Percentiles rank a stretch among this genome's conserved stretches.
These are phyloP conservation scores for Aspergillus thermomutatus DNA, from an alignment of 2,329 filamentous ascomycete species.

Conservation along the genomic window DNA sequence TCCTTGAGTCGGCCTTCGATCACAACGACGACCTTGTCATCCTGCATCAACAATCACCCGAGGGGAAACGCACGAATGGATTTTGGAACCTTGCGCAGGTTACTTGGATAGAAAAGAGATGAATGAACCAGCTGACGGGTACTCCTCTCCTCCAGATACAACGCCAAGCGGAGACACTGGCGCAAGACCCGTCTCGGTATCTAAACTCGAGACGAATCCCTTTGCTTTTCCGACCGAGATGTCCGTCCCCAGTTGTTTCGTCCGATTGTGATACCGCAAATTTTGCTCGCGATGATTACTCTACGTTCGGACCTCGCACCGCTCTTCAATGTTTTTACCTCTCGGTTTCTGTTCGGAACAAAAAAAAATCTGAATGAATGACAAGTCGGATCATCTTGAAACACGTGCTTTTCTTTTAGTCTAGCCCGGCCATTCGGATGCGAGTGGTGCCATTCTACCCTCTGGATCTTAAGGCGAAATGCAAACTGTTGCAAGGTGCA, in stretches of 20 bases:
- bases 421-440: neutral
- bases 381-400: constrained; percentile 3
- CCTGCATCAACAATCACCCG: neutral
- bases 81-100: too few relatives aligned
- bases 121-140: constrained; percentile 12
- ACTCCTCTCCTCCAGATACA: constrained; percentile 69
- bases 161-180: constrained; percentile 99
- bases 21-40: neutral
- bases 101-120: neutral
- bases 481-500: constrained; percentile 2
- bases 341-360: neutral
- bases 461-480: neutral
- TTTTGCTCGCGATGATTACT: constrained; percentile 15
- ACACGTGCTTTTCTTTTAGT: neutral
- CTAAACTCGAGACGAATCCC: constrained; percentile 56
- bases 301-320: constrained; percentile 1
- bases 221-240: constrained; percentile 44
- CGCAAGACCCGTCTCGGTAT: constrained; percentile 99
- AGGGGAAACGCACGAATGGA: neutral
- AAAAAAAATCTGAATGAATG: neutral
- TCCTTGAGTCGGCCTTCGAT: neutral
- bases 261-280: constrained; percentile 27
- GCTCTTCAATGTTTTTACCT: neutral
- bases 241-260: constrained; percentile 25
- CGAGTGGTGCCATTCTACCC: neutral